Base-by-base conservation (phyloP, 495 filamentous ascomycete species). In the Tuber indicum region DNA sequence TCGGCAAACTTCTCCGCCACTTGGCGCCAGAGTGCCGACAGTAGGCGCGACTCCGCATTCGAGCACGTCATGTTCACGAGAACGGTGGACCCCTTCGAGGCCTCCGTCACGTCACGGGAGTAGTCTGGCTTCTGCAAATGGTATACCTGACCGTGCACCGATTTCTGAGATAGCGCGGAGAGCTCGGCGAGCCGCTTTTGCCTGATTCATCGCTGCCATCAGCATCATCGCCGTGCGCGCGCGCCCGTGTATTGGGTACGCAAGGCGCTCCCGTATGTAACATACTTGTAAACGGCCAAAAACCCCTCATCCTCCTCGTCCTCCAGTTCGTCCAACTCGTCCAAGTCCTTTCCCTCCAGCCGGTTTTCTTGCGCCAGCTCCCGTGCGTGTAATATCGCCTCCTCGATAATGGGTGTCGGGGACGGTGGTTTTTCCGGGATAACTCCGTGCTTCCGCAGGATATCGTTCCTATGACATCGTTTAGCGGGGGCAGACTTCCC, bases 381-480 rank as follows among this genome's bases (percentile, higher is more conserved):
- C 73, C 92, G 89, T 10, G 92, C 96, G 85, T 95, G 92, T 62
- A 90, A 84, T 69, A 98, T 88, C n/a, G 96, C 96, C 87, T 98
- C 96, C 86, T 98, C 92, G 81, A 99, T 97, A 78, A 96, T 88
- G 21, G 94, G 93, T 32, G 96, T 97, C 1, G 95, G 94, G 66
- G 94, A 96, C 23, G 95, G 93, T 1, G 95, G 94, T 84, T 97
- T 98, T 83, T 98, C 94, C 19, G 96, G 96, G 75, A 99, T 98
- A 73, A 99, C 87, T 62, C 93, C 92, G 86, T 98, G 94, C 84
- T 97, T 94, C 75, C 96, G 93, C 72, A 99, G 92, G 82, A 99
- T 99, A 78, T 99, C 96, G 83, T 99, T 99, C 95, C 94, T 98
- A 84, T 73, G 74, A 70, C 66, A 39, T 0, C 72, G 73, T 36